Evolutionary conservation across 2,329 filamentous ascomycete genomes (phyloP).

Genomic region (Pyrenochaeta sp.): DNA sequence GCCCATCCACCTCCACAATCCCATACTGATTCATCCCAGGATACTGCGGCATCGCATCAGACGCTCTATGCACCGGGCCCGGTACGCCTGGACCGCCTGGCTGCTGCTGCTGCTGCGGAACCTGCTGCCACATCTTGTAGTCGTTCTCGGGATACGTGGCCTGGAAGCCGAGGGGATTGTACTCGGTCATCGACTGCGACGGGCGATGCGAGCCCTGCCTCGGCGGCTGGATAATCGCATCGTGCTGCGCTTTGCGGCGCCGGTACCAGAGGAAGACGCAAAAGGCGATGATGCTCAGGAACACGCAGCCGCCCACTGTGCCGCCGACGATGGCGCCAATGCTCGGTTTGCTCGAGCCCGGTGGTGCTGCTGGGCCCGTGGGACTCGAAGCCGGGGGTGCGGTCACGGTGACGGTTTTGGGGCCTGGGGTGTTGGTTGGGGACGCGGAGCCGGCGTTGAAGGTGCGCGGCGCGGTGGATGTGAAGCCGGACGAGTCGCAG

Average conservation of each 20-base stretch:
- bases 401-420: constrained; percentile 11
- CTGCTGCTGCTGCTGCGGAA: background rate
- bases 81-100: background rate
- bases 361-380: background rate
- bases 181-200: constrained; percentile 12
- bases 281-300: constrained; percentile 31
- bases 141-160: constrained; percentile 8
- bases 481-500: constrained; percentile 31
- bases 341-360: constrained; percentile 15
- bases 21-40: constrained; percentile 11
- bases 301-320: constrained; percentile 38
- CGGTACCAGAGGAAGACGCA: constrained; percentile 31
- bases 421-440: background rate
- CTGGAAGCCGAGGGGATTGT: constrained; percentile 14
- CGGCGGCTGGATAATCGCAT: background rate
- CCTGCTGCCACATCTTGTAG: constrained; percentile 10
- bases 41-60: constrained; percentile 8
- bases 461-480: constrained; percentile 22
- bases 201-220: background rate
- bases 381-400: constrained; percentile 3
- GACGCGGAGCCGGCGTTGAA: constrained; percentile 8
- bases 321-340: constrained; percentile 44
- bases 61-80: constrained; percentile 2
- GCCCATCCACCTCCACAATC: constrained; percentile 19
- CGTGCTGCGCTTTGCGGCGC: constrained; percentile 7